Percentiles rank a stretch among this genome's conserved stretches.
These are phyloP conservation scores for Kernera saxatilis DNA, from an alignment of 345 rosid genomes.

Conservation along the genomic window DNA sequence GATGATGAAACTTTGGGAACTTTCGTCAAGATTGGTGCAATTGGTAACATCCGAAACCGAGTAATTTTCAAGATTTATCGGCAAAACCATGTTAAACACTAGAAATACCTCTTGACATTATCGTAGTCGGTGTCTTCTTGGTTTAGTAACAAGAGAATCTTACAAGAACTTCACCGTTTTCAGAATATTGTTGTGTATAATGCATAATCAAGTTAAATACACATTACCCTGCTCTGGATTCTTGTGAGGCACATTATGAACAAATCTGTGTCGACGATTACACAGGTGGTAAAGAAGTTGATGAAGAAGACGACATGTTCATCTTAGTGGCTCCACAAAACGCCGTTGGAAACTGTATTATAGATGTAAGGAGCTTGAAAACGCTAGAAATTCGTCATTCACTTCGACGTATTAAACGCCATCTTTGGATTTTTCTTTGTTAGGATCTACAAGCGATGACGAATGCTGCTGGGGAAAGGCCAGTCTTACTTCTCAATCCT, in stretches of 20 bases:
- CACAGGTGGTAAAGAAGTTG: slow-evolving; percentile 88
- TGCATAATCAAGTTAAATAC: neutral
- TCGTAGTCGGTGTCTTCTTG: neutral
- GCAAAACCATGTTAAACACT: neutral
- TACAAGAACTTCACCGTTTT: neutral
- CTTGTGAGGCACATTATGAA: neutral
- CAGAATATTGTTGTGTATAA: neutral
- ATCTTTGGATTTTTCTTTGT: neutral
- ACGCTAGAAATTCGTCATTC: neutral
- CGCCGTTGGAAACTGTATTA: slow-evolving; percentile 93
- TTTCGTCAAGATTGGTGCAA: slow-evolving; percentile 73
- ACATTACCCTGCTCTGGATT: neutral
- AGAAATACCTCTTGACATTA: neutral
- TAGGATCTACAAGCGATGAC: slow-evolving; percentile 96
- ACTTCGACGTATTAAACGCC: neutral
- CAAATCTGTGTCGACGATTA: neutral
- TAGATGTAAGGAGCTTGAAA: slow-evolving; percentile 52
- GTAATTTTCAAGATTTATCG: neutral
- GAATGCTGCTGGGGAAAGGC: slow-evolving; percentile 77
- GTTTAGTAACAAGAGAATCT: neutral
- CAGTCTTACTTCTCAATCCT: slow-evolving; percentile 86
- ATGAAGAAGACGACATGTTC: slow-evolving; percentile 80
- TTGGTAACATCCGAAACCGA: slow-evolving; percentile 46
- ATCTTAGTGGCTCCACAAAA: slow-evolving; percentile 95
- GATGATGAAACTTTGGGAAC: slow-evolving; percentile 74